Base-by-base conservation (phyloP, 495 filamentous ascomycete genomes). In the Talaromyces wortmannii region DNA sequence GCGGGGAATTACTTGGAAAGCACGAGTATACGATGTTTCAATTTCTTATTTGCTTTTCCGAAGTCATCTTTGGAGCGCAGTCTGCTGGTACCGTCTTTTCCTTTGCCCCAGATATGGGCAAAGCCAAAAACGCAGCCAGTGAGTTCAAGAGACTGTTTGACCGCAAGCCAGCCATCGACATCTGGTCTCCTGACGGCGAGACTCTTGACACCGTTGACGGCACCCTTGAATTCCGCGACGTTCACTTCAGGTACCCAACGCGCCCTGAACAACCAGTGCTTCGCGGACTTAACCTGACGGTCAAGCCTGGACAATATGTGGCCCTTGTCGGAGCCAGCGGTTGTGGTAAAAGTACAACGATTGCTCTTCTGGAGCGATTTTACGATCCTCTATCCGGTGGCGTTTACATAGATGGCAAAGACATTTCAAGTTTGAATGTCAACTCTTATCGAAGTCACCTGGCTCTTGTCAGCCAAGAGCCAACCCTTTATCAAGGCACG, bases 1-100 rank as follows among this genome's bases (percentile, higher is more conserved):
- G 92, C 49, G 91, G 91, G 31, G 85, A 79, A 3, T 76, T 94
- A 42, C 86, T 96, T 44, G 81, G 79, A n/a, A 77, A 78, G 32
- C 59, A 66, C 31, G 86, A 95, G 66, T 90, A 89, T 59, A 63
- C 71, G 53, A 79, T 89, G 64, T 85, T 89, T 62, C 84, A 87
- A 51, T 96, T 95, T 76, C 96, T 95, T 68, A 72, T 96, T 56
- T 88, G 87, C 57, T 96, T 91, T 72, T 74, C 80, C 32, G 76
- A 89, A 33, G 79, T 94, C 61, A 84, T 92, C 53, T 92, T 91
- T 61, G 88, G 89, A 58, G 82, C 89, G 3, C 90, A 94, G 63
- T 87, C 87, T 13, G 91, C 90, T 3, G 90, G 91, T n/a, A 87
- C 82, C 0, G 84, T 95, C 57, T 94, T 95, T 70, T 89, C 87